Percentiles rank a stretch among this genome's conserved stretches.
Conservation (phyloP, 805 yeast species). For the Priceomyces haplophilus region DNA sequence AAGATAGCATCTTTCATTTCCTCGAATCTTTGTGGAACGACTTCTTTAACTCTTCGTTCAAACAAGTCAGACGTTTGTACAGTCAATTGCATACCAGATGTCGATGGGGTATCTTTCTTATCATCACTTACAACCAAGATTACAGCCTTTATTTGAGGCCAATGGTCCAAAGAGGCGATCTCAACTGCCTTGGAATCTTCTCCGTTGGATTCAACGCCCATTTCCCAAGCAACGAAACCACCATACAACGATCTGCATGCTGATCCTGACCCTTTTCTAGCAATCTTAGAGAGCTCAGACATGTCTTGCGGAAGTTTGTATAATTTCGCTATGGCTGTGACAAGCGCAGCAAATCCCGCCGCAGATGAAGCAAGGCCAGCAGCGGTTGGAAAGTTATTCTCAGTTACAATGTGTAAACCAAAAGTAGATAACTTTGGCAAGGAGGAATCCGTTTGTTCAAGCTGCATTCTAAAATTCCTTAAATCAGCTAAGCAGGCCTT, state of each 20-base stretch:
- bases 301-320: conserved; percentile 81
- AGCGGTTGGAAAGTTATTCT: conserved; percentile 98
- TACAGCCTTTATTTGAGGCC: conserved; percentile 93
- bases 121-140: conserved; percentile 89
- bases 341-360: conserved; percentile 97
- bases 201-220: conserved; percentile 80
- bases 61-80: conserved; percentile 87
- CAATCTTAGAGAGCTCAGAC: conserved; percentile 86
- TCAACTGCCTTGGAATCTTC: conserved; percentile 92
- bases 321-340: conserved; percentile 80
- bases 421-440: conserved; percentile 62
- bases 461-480: conserved; percentile 58
- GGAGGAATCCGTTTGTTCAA: conserved; percentile 54
- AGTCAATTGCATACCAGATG: conserved; percentile 95
- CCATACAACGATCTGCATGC: conserved; percentile 97
- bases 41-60: conserved; percentile 68
- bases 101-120: conserved; percentile 92
- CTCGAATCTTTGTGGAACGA: conserved; percentile 82
- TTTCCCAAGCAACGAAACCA: conserved; percentile 99
- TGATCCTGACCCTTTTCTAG: conserved; percentile 97
- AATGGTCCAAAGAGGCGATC: conserved; percentile 77
- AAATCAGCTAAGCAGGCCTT: conserved; percentile 75
- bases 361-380: conserved; percentile 98
- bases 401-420: conserved; percentile 79
- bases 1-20: conserved; percentile 78